phyloP scores from a whole-genome alignment of 1,284 basidiomycete genomes.

The Heliocybe sulcata region DNA sequence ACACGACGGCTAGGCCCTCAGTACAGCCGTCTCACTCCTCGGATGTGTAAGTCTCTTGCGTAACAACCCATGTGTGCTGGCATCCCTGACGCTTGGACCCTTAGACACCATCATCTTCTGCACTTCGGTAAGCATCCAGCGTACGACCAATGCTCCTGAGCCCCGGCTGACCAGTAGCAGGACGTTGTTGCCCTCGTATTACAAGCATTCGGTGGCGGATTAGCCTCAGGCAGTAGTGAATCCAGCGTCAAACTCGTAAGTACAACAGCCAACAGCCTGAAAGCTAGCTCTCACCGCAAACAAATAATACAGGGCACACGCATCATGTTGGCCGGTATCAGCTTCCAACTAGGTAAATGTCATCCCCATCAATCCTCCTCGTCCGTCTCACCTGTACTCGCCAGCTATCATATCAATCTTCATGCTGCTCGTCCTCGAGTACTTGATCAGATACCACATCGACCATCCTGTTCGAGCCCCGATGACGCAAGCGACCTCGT shows the following conservation, averaged over 20 bases:
- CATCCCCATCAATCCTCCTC: background rate
- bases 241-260: too few species aligned
- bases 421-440: conserved; percentile 23
- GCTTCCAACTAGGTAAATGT: conserved; percentile 28
- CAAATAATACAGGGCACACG: conserved; percentile 24
- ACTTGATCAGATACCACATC: background rate
- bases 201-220: conserved; percentile 35
- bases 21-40: conserved; percentile 28
- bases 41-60: conserved; percentile 16
- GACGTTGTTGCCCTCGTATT: conserved; percentile 35
- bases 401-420: conserved; percentile 34
- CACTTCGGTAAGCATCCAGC: conserved; percentile 17
- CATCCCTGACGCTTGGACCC: background rate
- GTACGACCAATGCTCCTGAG: too few species aligned
- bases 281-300: too few species aligned
- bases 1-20: conserved; percentile 32
- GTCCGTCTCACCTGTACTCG: background rate
- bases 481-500: too few species aligned
- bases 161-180: conserved; percentile 7
- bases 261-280: background rate
- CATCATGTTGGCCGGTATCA: conserved; percentile 46
- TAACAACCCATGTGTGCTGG: background rate
- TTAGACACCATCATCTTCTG: conserved; percentile 31
- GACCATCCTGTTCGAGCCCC: conserved; percentile 1
- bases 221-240: too few species aligned